Evolutionary conservation across 116 monocot genomes (phyloP).

Genomic region (Dioscorea cayenensis): DNA sequence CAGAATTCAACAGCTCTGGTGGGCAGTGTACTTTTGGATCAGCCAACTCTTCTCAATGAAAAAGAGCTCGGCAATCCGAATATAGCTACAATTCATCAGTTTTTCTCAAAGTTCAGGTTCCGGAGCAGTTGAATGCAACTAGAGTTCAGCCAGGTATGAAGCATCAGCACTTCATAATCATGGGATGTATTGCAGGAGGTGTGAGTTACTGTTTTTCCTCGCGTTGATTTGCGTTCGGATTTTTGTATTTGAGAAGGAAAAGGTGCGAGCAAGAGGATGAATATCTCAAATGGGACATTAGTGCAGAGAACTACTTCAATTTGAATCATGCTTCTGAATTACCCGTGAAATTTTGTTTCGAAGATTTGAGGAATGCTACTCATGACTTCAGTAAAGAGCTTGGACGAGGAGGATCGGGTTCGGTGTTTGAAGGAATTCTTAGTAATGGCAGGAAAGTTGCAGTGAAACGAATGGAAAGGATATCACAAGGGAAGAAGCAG

Average conservation of each 20-base stretch:
- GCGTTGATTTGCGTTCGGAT: background rate
- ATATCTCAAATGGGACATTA: background rate
- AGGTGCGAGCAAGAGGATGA: background rate
- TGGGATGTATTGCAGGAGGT: background rate
- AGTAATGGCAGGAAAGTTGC: slow-evolving; percentile 2
- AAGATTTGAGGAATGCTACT: slow-evolving; percentile 10
- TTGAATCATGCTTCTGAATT: slow-evolving; percentile 5
- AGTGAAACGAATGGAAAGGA: slow-evolving; percentile 9
- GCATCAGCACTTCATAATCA: background rate
- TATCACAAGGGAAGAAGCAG: slow-evolving; percentile 5
- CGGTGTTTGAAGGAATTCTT: slow-evolving; percentile 13
- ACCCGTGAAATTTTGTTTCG: slow-evolving; percentile 11
- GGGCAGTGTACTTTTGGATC: slow-evolving; percentile 1
- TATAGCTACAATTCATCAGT: slow-evolving; percentile 2
- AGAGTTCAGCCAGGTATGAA: background rate
- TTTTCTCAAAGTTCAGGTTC: slow-evolving; percentile 1
- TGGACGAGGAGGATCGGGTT: slow-evolving; percentile 19
- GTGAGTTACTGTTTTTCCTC: background rate
- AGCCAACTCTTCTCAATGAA: background rate
- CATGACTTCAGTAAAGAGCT: slow-evolving; percentile 8
- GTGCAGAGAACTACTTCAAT: slow-evolving; percentile 5
- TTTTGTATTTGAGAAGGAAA: background rate
- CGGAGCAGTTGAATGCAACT: background rate
- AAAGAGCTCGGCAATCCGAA: too few species aligned
- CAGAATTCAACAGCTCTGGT: background rate